Conservation (phyloP, 2,329 filamentous ascomycete genomes). For the Rutstroemia sp. region DNA sequence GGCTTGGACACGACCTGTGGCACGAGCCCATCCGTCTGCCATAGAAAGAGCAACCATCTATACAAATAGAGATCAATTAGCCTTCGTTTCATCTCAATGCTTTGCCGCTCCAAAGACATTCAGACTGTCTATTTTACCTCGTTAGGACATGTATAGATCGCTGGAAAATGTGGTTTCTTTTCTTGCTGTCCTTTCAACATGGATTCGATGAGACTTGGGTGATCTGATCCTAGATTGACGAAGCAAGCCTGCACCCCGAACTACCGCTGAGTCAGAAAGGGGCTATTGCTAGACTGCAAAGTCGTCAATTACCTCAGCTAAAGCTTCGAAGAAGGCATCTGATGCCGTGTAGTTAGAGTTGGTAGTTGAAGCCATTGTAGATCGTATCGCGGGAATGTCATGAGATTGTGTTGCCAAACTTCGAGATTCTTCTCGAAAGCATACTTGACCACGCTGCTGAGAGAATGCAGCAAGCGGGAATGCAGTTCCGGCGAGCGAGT, state of each 20-base stretch:
- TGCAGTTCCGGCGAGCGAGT: too few species aligned
- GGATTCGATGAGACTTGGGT: slow-evolving; percentile 61
- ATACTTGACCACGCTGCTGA: too few species aligned
- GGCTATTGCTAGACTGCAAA: slow-evolving; percentile 31
- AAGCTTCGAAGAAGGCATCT: neutral
- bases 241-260: slow-evolving; percentile 6
- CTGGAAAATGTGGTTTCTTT: slow-evolving; percentile 49
- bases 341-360: neutral
- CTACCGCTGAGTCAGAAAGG: neutral
- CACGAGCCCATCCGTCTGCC: slow-evolving; percentile 62
- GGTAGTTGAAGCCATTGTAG: too few species aligned
- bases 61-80: neutral
- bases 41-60: slow-evolving; percentile 64
- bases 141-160: slow-evolving; percentile 62
- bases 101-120: too few species aligned
- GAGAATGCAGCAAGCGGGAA: too few species aligned
- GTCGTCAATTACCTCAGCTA: neutral
- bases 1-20: slow-evolving; percentile 56
- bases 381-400: too few species aligned
- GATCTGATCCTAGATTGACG: slow-evolving; percentile 52
- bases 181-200: slow-evolving; percentile 63
- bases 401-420: too few species aligned
- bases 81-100: neutral
- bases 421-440: too few species aligned
- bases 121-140: slow-evolving; percentile 29